Base-by-base conservation (phyloP, 2,329 filamentous ascomycete species). In the Cladosporium velox region DNA sequence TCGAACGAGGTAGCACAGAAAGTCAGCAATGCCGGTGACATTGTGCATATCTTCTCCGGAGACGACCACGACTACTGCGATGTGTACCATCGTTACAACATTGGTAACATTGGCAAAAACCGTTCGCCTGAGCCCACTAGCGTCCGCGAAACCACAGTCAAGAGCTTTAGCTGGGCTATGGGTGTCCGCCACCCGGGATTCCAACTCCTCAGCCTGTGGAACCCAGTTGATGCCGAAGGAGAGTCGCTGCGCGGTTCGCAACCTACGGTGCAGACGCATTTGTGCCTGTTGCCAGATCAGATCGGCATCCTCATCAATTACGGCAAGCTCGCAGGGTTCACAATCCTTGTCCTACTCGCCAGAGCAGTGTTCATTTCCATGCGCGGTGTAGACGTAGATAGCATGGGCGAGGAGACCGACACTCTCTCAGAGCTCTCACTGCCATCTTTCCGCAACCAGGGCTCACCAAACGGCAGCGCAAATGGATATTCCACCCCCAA, bases 61-160 rank as follows among this genome's bases (percentile, higher is more conserved):
- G 95, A 99, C 73, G 95, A 99, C 75, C 95, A 99, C 80, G 95
- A 99, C 80, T 97, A 98, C 80, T 99, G 95, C 79, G 93, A 97
- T 74, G 81, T 98, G 7, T 84, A 89, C 0, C 95, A 99, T 77
- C 87, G 88, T 10, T 76, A 74, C 71, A 76, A 76, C 24, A 69
- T 38, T 7, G 65, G 67, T 21, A 60, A 41, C 34, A 67, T 63
- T 32, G 44, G 54, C 41, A 49, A 59, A 26, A 65, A 64, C 10
- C 32, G 68, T 69, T 51, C 67, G 66, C 10, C 59, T 2, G 84
- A 87, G 21, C 67, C 74, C 64, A 65, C 64, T 5, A 70, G 80
- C 6, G 82, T 86, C 28, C 78, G 79, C 28, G 95, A 99, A 77
- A 96, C 97, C 70, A 99, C 95, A 0, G 93, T 98, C 72, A 99